These are phyloP conservation scores for Verticillium longisporum DNA, from an alignment of 2,329 filamentous ascomycete genomes.

Conservation along the genomic window DNA sequence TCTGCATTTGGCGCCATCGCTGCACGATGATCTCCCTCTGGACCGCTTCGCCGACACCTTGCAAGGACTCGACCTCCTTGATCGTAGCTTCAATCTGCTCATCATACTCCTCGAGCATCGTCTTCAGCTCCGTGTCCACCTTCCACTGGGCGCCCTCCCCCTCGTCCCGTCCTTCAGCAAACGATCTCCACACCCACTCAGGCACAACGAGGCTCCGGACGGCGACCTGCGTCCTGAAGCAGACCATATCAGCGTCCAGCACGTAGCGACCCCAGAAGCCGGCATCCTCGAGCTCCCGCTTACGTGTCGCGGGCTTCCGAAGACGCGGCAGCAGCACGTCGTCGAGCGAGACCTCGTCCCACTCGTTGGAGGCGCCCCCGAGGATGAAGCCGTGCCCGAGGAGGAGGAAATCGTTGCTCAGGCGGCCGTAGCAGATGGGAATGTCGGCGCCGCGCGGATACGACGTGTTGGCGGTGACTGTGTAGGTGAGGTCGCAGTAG, in stretches of 20 bases:
- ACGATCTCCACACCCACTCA: constrained; percentile 33
- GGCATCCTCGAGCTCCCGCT: constrained; percentile 30
- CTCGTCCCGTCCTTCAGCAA: constrained; percentile 39
- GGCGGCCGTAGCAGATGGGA: constrained; percentile 61
- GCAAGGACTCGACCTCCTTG: constrained; percentile 18
- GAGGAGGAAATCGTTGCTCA: constrained; percentile 66
- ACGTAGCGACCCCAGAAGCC: constrained; percentile 46
- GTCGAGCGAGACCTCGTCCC: constrained; percentile 44
- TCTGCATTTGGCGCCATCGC: constrained; percentile 36
- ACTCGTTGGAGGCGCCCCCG: constrained; percentile 36
- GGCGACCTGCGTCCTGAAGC: constrained; percentile 50
- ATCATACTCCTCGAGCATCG: constrained; percentile 29
- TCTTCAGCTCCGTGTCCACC: constrained; percentile 27
- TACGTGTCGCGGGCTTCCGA: constrained; percentile 19
- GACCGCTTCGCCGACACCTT: constrained; percentile 16
- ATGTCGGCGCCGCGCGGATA: constrained; percentile 58
- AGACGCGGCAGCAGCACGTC: constrained; percentile 35
- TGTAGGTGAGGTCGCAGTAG: constrained; percentile 44
- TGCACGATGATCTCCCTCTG: constrained; percentile 29
- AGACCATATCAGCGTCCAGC: constrained; percentile 41
- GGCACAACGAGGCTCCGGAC: constrained; percentile 31
- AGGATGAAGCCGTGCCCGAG: constrained; percentile 56
- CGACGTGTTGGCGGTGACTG: constrained; percentile 40
- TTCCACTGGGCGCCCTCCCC: constrained; percentile 32
- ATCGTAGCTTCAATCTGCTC: constrained; percentile 22